These are phyloP conservation scores for Zasmidium citrigriseum DNA, from an alignment of 2,329 filamentous ascomycete species.

Conservation along the genomic window DNA sequence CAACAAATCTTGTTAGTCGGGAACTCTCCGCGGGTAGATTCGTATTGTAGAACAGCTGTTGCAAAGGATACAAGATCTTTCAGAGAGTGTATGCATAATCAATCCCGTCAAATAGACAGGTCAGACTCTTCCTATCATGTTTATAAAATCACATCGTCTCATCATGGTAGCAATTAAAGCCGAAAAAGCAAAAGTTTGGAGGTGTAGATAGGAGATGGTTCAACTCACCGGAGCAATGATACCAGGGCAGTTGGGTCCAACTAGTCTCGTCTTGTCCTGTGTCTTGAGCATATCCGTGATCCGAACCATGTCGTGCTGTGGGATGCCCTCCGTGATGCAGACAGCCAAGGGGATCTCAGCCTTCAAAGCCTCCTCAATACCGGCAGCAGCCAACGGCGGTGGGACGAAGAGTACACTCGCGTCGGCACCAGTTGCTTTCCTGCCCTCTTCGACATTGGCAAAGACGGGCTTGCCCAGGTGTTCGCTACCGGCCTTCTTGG, in stretches of 20 bases:
- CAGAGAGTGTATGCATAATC: constrained; percentile 29
- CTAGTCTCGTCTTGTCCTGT: constrained; percentile 93
- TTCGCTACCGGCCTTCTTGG: constrained; percentile 91
- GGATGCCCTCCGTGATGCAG: constrained; percentile 97
- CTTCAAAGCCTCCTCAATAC: constrained; percentile 94
- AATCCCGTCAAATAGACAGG: constrained; percentile 30
- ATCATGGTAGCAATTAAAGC: constrained; percentile 18
- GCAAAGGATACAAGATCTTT: constrained; percentile 16
- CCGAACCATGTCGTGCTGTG: constrained; percentile 98
- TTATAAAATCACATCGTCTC: constrained; percentile 30
- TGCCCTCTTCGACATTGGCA: constrained; percentile 80
- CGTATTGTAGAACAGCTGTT: background rate
- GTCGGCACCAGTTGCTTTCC: constrained; percentile 86
- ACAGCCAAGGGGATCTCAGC: constrained; percentile 95
- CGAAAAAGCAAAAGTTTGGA: constrained; percentile 1
- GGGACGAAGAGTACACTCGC: constrained; percentile 96
- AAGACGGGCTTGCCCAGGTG: constrained; percentile 95
- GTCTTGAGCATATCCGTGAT: constrained; percentile 98
- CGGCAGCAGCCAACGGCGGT: constrained; percentile 87
- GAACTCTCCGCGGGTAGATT: background rate
- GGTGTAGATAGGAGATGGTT: constrained; percentile 5
- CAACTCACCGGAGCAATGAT: constrained; percentile 75
- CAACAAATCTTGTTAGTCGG: constrained; percentile 10
- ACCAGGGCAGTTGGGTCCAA: constrained; percentile 97
- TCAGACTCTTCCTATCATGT: constrained; percentile 43